Percentiles rank a stretch among this genome's conserved stretches.
Evolutionary conservation across 2,329 filamentous ascomycete genomes (phyloP).

Genomic region (Aspergillus fijiensis): DNA sequence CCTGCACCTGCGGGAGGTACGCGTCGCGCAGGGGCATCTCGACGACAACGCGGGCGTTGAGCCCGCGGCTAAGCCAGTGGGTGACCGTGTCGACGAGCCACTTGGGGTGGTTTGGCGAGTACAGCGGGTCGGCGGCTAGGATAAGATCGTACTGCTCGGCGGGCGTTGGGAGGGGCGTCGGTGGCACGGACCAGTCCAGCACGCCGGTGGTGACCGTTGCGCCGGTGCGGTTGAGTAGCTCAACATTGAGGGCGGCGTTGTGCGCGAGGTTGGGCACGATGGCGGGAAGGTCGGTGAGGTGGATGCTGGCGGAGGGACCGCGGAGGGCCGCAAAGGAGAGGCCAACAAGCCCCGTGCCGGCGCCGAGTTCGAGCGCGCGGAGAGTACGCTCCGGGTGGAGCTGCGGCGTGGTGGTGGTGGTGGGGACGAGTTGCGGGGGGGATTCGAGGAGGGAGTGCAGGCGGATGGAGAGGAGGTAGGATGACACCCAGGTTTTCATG

Average conservation of each 20-base stretch:
- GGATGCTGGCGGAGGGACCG: slow-evolving; percentile 55
- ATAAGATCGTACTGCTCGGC: slow-evolving; percentile 60
- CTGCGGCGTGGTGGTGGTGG: slow-evolving; percentile 21
- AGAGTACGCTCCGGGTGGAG: slow-evolving; percentile 25
- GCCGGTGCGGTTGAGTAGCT: slow-evolving; percentile 54
- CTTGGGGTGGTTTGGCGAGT: slow-evolving; percentile 76
- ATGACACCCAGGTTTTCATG: slow-evolving; percentile 93
- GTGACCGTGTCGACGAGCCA: slow-evolving; percentile 71
- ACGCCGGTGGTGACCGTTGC: slow-evolving; percentile 63
- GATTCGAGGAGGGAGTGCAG: slow-evolving; percentile 51
- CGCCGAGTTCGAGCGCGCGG: slow-evolving; percentile 72
- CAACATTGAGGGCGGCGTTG: slow-evolving; percentile 67
- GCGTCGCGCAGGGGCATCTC: slow-evolving; percentile 78
- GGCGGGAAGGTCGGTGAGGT: slow-evolving; percentile 78
- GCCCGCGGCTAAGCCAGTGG: slow-evolving; percentile 60
- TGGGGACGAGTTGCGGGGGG: slow-evolving; percentile 32
- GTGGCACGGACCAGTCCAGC: slow-evolving; percentile 66
- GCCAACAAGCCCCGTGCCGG: slow-evolving; percentile 88
- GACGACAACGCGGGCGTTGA: slow-evolving; percentile 66
- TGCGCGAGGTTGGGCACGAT: slow-evolving; percentile 78
- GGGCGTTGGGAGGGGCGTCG: slow-evolving; percentile 27
- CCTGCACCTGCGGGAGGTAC: slow-evolving; percentile 60
- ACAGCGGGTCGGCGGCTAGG: slow-evolving; percentile 81
- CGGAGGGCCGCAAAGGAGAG: slow-evolving; percentile 76
- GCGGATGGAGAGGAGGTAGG: slow-evolving; percentile 76